Evolutionary conservation across 2,329 filamentous ascomycete genomes (phyloP).

Genomic region (Rhytidhysteron rufulum): DNA sequence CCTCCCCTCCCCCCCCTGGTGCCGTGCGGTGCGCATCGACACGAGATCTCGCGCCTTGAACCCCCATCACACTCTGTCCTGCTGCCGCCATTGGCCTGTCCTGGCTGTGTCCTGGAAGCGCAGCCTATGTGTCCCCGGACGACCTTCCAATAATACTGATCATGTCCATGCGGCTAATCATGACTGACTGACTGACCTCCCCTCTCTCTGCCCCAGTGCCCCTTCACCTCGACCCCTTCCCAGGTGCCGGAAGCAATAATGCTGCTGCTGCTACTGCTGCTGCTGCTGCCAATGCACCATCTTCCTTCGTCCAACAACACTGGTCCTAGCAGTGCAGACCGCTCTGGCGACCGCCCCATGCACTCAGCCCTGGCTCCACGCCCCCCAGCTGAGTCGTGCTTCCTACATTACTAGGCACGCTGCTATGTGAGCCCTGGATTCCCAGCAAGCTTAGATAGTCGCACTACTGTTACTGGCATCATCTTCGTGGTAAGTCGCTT

Average conservation of each 20-base stretch:
- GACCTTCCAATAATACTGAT: constrained; percentile 17
- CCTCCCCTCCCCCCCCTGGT: constrained; percentile 21
- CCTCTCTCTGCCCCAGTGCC: not conserved
- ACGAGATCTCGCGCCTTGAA: constrained; percentile 16
- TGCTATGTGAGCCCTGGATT: too few relatives aligned
- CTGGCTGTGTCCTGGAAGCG: too few relatives aligned
- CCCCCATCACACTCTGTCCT: constrained; percentile 5
- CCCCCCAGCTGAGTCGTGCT: constrained; percentile 34
- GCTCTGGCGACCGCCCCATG: constrained; percentile 25
- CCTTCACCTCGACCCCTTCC: constrained; percentile 5
- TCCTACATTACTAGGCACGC: too few relatives aligned
- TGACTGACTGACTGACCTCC: too few relatives aligned
- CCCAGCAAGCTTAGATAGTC: constrained; percentile 24
- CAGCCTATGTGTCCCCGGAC: constrained; percentile 16
- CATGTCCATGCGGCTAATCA: constrained; percentile 30
- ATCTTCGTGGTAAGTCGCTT: constrained; percentile 16
- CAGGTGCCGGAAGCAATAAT: not conserved
- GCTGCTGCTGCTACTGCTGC: constrained; percentile 2
- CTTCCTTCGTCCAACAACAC: constrained; percentile 23
- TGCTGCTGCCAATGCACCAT: constrained; percentile 16
- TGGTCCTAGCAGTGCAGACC: constrained; percentile 20
- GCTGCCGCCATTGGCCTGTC: constrained; percentile 10
- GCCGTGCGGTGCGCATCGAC: constrained; percentile 17
- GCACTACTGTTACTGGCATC: constrained; percentile 28
- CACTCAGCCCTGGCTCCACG: constrained; percentile 22